phyloP scores from a whole-genome alignment of 352 stramenopile genomes.

The Globisporangium okanoganense region DNA sequence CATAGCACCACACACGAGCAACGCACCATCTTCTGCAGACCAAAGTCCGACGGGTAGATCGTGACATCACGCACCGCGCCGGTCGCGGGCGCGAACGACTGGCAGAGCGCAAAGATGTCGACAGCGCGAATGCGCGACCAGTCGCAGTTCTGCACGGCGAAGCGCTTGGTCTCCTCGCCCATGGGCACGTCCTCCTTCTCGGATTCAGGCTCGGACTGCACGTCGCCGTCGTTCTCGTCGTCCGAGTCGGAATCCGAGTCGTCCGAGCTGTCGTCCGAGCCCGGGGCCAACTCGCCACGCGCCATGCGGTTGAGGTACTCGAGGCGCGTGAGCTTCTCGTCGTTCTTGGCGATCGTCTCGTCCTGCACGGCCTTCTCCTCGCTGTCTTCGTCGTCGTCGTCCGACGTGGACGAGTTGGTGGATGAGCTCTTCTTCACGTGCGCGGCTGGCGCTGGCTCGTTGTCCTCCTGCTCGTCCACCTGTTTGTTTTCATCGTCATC shows the following conservation, averaged over 20 bases:
- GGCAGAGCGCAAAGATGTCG: constrained; percentile 94
- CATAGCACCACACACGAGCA: not conserved
- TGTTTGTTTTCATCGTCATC: constrained; percentile 15
- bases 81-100: constrained; percentile 91
- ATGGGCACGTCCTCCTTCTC: constrained; percentile 78
- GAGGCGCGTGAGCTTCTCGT: constrained; percentile 69
- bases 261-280: constrained; percentile 31
- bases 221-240: constrained; percentile 32
- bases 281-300: constrained; percentile 66
- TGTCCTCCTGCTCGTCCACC: constrained; percentile 30
- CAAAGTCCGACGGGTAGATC: constrained; percentile 96
- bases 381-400: constrained; percentile 23
- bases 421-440: constrained; percentile 14
- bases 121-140: constrained; percentile 95
- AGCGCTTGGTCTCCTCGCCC: constrained; percentile 80
- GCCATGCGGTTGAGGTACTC: constrained; percentile 86
- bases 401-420: constrained; percentile 11
- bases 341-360: constrained; percentile 32
- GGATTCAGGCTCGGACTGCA: constrained; percentile 35
- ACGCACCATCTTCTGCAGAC: constrained; percentile 90
- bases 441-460: constrained; percentile 14
- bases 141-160: constrained; percentile 96
- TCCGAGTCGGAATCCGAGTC: constrained; percentile 31
- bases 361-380: constrained; percentile 12
- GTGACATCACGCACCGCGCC: constrained; percentile 90